Evolutionary conservation across 2,329 filamentous ascomycete genomes (phyloP), one percentile per base, ranked within the genome.

Genomic region (Gnomoniopsis smithogilvyi): DNA sequence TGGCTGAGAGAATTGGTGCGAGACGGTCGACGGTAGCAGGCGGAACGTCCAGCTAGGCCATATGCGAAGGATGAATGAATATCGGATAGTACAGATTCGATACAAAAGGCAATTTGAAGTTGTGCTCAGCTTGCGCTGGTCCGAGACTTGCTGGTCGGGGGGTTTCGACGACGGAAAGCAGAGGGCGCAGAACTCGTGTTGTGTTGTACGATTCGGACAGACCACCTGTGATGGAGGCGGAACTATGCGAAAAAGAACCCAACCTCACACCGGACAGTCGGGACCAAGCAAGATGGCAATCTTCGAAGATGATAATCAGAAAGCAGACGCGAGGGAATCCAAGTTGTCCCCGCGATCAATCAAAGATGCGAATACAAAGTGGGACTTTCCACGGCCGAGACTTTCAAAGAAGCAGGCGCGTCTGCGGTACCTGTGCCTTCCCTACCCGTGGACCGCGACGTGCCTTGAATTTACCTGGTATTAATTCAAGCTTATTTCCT

Each of bases 401-500:
- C 49, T 33, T 22, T 48, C 11, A 19, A 21, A 14, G 24, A 3
- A n/a, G 52, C 38, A 52, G 41, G 55, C 55, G 55, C 55, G 55
- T 58, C 49, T 58, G 41, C 30, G 41, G 49, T 43, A 47, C 48
- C 33, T 24, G 14, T 21, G n/a, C 41, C 21, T 36, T 22, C 55
- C 15, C 8, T 45, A 30, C 26, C 26, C 26, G 26, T 30, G 36
- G 34, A 56, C 54, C 55, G 55, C 55, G 55, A 47, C 49, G 38
- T 52, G 55, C 33, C 30, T 38, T 26, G 6, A 45, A 19, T 45
- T 45, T 45, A 45, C 41, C 41, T 45, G 8, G 8, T 19, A 19
- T 19, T 10, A 45, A 45, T 21, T n/a, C 50, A 57, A 50, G 54
- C 48, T 47, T 51, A 34, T 19, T 57, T 51, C 48, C 54, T 41